These are phyloP conservation scores for Micractinium sp. DNA, from an alignment of 139 green algal species.

Conservation along the genomic window DNA sequence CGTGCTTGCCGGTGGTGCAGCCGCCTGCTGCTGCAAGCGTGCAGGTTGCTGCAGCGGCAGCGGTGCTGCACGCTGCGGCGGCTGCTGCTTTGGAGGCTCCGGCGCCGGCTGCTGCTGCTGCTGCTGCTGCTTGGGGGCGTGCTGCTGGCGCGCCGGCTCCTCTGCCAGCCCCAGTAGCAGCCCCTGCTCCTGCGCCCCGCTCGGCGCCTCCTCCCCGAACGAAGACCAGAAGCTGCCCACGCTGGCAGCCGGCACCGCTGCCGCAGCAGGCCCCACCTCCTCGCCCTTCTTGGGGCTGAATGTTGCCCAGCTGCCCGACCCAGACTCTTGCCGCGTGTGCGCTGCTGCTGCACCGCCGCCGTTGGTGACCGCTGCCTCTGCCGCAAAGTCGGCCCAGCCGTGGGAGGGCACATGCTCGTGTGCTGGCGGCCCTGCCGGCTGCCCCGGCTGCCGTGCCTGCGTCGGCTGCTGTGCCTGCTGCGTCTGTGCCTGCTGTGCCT, in stretches of 20 bases:
- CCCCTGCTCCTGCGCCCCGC: not conserved
- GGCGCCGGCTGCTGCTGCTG: not conserved
- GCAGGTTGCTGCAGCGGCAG: not conserved
- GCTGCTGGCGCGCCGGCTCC: not conserved
- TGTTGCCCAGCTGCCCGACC: slow-evolving; percentile 25
- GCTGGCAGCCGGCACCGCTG: not conserved
- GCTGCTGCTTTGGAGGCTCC: not conserved
- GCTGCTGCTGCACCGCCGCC: not conserved
- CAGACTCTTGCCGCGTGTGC: not conserved
- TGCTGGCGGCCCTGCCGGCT: not conserved
- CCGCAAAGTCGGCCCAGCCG: slow-evolving; percentile 28
- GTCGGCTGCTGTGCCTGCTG: not conserved
- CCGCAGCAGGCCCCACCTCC: not conserved
- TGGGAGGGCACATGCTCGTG: slow-evolving; percentile 1
- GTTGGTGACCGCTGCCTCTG: not conserved
- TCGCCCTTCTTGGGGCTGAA: slow-evolving; percentile 24
- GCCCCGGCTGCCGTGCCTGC: not conserved
- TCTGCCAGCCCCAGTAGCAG: not conserved
- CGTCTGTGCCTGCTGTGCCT: not conserved
- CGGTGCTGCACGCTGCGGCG: not conserved
- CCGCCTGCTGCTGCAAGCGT: not conserved
- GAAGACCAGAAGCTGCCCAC: slow-evolving; percentile 30
- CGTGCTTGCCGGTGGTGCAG: not conserved
- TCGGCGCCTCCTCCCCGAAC: slow-evolving; percentile 3
- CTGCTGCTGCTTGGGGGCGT: not conserved